A percentile compares a stretch with the other conserved stretches of the same genome.
These are phyloP conservation scores for Globisporangium takayamanum DNA, from an alignment of 352 stramenopile species.

Conservation along the genomic window DNA sequence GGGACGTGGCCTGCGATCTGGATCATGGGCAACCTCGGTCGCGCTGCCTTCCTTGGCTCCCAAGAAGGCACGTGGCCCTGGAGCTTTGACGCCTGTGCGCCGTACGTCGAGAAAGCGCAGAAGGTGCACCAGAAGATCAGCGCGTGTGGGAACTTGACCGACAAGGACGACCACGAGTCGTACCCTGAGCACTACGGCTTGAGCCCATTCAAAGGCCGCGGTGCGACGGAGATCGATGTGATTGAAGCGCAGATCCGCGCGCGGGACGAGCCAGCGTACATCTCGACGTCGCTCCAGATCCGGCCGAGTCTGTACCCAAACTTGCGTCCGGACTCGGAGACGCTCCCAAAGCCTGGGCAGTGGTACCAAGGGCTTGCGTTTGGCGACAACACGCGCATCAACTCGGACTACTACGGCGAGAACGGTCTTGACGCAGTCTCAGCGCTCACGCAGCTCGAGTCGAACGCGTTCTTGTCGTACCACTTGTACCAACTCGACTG, in stretches of 20 bases:
- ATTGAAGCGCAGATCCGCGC: slow-evolving; percentile 87
- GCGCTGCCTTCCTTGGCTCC: slow-evolving; percentile 90
- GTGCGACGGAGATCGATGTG: slow-evolving; percentile 96
- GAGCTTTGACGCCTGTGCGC: slow-evolving; percentile 91
- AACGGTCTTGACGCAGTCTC: slow-evolving; percentile 93
- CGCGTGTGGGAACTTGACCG: slow-evolving; percentile 91
- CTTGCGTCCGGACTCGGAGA: slow-evolving; percentile 52
- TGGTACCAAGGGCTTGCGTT: slow-evolving; percentile 90
- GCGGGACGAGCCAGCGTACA: slow-evolving; percentile 82
- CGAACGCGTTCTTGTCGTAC: slow-evolving; percentile 88
- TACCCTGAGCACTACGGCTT: slow-evolving; percentile 89
- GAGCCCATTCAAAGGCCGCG: slow-evolving; percentile 87
- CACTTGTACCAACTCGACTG: slow-evolving; percentile 96
- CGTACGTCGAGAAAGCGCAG: slow-evolving; percentile 79
- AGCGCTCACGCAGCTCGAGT: slow-evolving; percentile 88
- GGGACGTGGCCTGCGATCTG: slow-evolving; percentile 97
- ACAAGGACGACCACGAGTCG: slow-evolving; percentile 85
- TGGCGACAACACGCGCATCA: slow-evolving; percentile 86
- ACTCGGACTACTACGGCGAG: slow-evolving; percentile 95
- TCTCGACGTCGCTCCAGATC: slow-evolving; percentile 94
- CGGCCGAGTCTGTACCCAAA: slow-evolving; percentile 60
- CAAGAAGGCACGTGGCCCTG: slow-evolving; percentile 96
- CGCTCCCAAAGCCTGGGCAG: slow-evolving; percentile 51
- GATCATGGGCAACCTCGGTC: slow-evolving; percentile 97
- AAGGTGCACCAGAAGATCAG: slow-evolving; percentile 92